These are phyloP conservation scores for Phoma herbarum DNA, from an alignment of 2,329 filamentous ascomycete genomes.

Conservation along the genomic window DNA sequence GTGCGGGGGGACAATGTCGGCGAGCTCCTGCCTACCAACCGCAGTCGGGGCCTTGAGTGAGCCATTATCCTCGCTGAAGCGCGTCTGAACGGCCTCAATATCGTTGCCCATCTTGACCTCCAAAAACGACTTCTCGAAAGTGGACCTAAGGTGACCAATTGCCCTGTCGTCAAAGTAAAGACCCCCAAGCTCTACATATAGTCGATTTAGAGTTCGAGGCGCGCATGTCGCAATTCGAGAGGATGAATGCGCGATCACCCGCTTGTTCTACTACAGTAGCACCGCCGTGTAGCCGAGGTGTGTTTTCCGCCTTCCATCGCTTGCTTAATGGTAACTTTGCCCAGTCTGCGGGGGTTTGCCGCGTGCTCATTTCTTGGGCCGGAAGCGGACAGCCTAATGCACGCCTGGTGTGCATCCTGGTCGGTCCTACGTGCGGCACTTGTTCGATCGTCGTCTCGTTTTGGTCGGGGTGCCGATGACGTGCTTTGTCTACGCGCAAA, in stretches of 20 bases:
- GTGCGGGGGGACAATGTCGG: conserved; percentile 53
- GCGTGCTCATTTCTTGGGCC: conserved; percentile 13
- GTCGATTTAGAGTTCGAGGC: conserved; percentile 1
- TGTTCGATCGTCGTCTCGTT: conserved; percentile 12
- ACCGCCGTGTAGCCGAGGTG: conserved; percentile 24
- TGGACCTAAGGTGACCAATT: not conserved
- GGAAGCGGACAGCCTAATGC: conserved; percentile 12
- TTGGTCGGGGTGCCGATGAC: conserved; percentile 31
- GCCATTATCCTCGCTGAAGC: conserved; percentile 36
- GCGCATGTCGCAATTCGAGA: conserved; percentile 36
- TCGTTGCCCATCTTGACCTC: conserved; percentile 33
- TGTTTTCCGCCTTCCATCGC: conserved; percentile 11
- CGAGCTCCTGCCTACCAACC: conserved; percentile 41
- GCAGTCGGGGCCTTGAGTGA: conserved; percentile 37
- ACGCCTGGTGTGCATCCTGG: conserved; percentile 2
- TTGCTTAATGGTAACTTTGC: conserved; percentile 3
- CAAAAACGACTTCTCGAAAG: not conserved
- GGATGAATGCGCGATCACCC: conserved; percentile 23
- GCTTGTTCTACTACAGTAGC: conserved; percentile 28
- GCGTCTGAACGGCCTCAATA: conserved; percentile 32
- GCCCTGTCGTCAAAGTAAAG: conserved; percentile 6
- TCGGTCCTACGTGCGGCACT: conserved; percentile 14
- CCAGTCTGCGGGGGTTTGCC: conserved; percentile 17
- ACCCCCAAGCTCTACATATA: conserved; percentile 12
- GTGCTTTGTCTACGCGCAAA: conserved; percentile 22